Base-by-base conservation (phyloP, 805 yeast genomes). In the Cyberlindnera xishuangbannaensis region DNA sequence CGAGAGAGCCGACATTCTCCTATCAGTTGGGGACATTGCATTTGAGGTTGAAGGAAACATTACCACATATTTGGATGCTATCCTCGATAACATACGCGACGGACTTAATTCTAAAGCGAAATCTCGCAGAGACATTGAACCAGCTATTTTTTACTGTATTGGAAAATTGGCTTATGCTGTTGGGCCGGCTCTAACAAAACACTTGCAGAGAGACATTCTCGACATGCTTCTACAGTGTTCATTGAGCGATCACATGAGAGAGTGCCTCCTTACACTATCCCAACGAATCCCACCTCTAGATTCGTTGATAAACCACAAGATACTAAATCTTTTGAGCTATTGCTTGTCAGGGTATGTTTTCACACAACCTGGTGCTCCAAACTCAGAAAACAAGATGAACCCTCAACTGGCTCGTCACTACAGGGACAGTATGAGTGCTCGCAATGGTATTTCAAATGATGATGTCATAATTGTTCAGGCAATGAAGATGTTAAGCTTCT, bases 111-210 rank as follows among this genome's bases (percentile, higher is more conserved):
- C 61, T 1, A 63, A 59, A 35, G 58, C 59, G 13, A 74, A 76
- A 42, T 57, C 67, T 3, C 69, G 88, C 38, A 80, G 76, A 50
- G 87, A 82, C 30, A 76, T 82, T 27, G 95, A 85, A 44, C 81
- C 84, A 0, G 87, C 95, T 1, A 74, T 90, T 15, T 90, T 88
- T 50, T 84, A 83, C 47, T 92, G 97, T 54, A 69, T 90, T 27
- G 85, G 94, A 0, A 83, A 85, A 58, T 61, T 92, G 23, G 88
- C 96, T 0, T 70, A 71, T 17, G 90, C 97, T 0, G 85, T 90
- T 12, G 97, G 97, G 0, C 94, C 95, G 10, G 95, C 95, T 1
- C 64, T 90, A 36, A 84, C 96, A 0, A 92, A 90, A 51, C 87
- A 85, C 53, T 62, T 92, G 35, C 88, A 86, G 43, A 72, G 80